Evolutionary conservation across 768 basidiomycete genomes (phyloP), one percentile per base, ranked within the genome.

Genomic region (Hydnum rufescens): DNA sequence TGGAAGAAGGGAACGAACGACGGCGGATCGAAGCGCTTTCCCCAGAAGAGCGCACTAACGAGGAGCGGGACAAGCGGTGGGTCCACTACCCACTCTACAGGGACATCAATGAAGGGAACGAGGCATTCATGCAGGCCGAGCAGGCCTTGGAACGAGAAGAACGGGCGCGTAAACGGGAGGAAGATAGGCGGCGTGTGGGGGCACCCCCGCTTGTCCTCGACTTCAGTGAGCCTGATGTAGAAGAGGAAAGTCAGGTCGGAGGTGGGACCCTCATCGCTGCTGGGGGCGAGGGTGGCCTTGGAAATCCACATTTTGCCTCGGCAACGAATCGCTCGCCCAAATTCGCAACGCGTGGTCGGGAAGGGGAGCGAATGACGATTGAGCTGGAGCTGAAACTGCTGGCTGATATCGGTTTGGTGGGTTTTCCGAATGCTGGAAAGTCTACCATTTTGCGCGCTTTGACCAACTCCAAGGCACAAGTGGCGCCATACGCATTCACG

Each of bases 351-450:
- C 74, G 78, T 18, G 89, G 86, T 0, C 70, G 73, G 4, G 74
- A 74, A 3, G 88, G 84, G 6, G 83, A 88, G 59, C 71, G 76
- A 3, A 66, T 92, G 56, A 80, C 82, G 1, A 72, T 97, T n/a
- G 73, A 78, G 19, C 70, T 99, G 13, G 93, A 95, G 64, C 80
- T 99, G 55, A 96, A 96, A 64, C 72, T 93, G 4, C 71, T 92
- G 2, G 89, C 93, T 2, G 93, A 99, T 63, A 71, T 97, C n/a
- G 95, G 88, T 0, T 69, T 99, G 19, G 90, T 99, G 2, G 95
- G 95, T 0, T 79, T 95, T 69, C 95, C 95, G 4, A 99, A 96
- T 59, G 88, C 85, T 0, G 93, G 81, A 28, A 85, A 87, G 68
- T 92, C 87, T 64, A 97, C 95, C 0, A 66, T 99, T 2, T 70